Percentiles rank a stretch among this genome's conserved stretches.
These are phyloP conservation scores for Gossypium australe DNA, from an alignment of 345 rosid species.

Conservation along the genomic window DNA sequence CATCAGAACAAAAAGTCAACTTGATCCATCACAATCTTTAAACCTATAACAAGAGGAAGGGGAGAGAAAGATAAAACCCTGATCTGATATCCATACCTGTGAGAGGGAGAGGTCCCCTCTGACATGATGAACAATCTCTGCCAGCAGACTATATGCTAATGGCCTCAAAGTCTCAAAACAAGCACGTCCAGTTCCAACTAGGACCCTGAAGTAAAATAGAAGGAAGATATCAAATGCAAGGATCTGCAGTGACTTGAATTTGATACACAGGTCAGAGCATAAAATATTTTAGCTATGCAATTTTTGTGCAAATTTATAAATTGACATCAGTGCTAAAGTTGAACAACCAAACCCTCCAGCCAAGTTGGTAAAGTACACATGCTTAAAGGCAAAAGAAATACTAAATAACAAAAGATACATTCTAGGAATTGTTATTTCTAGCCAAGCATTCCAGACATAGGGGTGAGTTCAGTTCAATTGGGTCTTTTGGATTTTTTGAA, in stretches of 20 bases:
- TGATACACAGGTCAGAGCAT: neutral
- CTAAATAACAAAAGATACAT: neutral
- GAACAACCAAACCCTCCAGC: neutral
- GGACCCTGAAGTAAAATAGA: slow-evolving; percentile 51
- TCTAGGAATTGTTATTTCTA: neutral
- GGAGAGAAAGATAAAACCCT: neutral
- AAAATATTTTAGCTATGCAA: neutral
- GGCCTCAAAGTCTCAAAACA: slow-evolving; percentile 98
- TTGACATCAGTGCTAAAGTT: neutral
- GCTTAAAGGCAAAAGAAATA: neutral
- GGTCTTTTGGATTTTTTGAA: no score
- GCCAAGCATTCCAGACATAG: neutral
- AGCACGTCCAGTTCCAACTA: slow-evolving; percentile 97
- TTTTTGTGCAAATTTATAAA: slow-evolving; percentile 1
- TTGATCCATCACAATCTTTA: neutral
- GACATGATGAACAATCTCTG: slow-evolving; percentile 99
- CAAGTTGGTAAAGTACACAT: neutral
- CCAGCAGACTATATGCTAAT: slow-evolving; percentile 92
- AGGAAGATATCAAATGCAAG: slow-evolving; percentile 5
- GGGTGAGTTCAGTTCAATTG: no score
- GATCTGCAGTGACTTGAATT: neutral
- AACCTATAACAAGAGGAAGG: neutral
- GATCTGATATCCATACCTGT: slow-evolving; percentile 46
- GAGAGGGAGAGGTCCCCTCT: slow-evolving; percentile 77
- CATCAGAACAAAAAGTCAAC: neutral